phyloP scores from a whole-genome alignment of 148 eudicot species.

The Rhododendron ovatum region DNA sequence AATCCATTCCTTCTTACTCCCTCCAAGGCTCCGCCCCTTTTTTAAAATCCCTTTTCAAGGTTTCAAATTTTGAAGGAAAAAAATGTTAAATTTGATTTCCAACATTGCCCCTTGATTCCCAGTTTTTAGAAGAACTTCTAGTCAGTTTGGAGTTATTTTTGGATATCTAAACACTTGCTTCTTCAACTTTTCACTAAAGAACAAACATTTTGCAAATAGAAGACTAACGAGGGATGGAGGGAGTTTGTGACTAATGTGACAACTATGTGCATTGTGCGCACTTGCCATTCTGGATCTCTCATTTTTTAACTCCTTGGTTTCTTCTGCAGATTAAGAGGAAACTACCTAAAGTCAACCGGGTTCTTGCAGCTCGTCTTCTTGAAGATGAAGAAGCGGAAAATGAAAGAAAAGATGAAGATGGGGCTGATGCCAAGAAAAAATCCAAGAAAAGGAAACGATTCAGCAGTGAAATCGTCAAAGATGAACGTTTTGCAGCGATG shows the following conservation, averaged over 20 bases:
- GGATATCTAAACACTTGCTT: background rate
- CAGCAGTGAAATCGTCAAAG: slow-evolving; percentile 53
- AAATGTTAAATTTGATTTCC: background rate
- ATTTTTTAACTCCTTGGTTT: background rate
- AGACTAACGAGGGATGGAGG: background rate
- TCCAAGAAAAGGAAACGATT: slow-evolving; percentile 70
- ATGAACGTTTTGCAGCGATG: slow-evolving; percentile 59
- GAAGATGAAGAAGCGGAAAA: slow-evolving; percentile 64
- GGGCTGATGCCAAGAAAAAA: slow-evolving; percentile 43
- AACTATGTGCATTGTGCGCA: background rate
- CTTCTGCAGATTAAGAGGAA: slow-evolving; percentile 55
- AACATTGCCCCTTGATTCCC: background rate
- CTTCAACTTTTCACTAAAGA: background rate
- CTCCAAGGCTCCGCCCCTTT: background rate
- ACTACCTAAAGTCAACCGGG: slow-evolving; percentile 71
- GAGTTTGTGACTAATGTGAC: background rate
- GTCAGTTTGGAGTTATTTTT: background rate
- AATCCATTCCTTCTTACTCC: background rate
- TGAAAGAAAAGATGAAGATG: slow-evolving; percentile 39
- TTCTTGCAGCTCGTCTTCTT: slow-evolving; percentile 38
- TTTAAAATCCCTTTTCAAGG: background rate
- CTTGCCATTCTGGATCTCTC: background rate
- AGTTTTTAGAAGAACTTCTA: background rate
- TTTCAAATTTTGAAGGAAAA: background rate
- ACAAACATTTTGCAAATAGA: background rate